These are phyloP conservation scores for Aspergillus eucalypticola DNA, from an alignment of 2,329 filamentous ascomycete species.

Conservation along the genomic window DNA sequence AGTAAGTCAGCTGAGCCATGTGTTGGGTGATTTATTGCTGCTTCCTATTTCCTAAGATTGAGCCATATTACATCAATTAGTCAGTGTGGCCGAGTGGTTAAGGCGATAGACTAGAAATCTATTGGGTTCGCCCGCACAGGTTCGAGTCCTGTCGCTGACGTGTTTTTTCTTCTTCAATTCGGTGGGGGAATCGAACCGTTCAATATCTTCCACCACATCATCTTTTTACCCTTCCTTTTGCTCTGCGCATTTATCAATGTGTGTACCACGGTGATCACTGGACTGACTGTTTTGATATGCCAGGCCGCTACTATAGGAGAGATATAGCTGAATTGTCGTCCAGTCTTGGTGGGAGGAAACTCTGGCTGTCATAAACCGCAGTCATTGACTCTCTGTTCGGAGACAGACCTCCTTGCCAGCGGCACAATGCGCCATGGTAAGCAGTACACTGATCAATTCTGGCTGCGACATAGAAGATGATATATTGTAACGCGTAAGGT, in stretches of 20 bases:
- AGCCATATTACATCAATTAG: background rate
- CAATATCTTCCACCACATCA: background rate
- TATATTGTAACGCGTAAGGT: too few relatives aligned
- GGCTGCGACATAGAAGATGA: too few relatives aligned
- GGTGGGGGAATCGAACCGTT: background rate
- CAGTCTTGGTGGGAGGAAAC: too few relatives aligned
- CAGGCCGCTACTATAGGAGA: too few relatives aligned
- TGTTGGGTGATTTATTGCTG: background rate
- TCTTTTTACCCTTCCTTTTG: background rate
- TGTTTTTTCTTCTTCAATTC: constrained; percentile 31
- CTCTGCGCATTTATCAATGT: background rate
- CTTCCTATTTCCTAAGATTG: background rate
- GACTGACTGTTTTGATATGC: too few relatives aligned
- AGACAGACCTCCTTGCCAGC: too few relatives aligned
- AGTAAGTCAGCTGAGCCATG: background rate
- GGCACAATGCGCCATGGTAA: too few relatives aligned
- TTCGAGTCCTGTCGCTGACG: constrained; percentile 22
- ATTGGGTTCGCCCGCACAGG: constrained; percentile 18
- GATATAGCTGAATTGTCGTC: too few relatives aligned
- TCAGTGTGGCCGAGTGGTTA: background rate
- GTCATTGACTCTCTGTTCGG: too few relatives aligned
- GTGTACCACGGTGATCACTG: too few relatives aligned
- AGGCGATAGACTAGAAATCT: background rate
- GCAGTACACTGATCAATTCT: too few relatives aligned
- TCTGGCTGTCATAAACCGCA: too few relatives aligned